Conservation (phyloP, 2,329 filamentous ascomycete genomes). For the Trichoderma breve region DNA sequence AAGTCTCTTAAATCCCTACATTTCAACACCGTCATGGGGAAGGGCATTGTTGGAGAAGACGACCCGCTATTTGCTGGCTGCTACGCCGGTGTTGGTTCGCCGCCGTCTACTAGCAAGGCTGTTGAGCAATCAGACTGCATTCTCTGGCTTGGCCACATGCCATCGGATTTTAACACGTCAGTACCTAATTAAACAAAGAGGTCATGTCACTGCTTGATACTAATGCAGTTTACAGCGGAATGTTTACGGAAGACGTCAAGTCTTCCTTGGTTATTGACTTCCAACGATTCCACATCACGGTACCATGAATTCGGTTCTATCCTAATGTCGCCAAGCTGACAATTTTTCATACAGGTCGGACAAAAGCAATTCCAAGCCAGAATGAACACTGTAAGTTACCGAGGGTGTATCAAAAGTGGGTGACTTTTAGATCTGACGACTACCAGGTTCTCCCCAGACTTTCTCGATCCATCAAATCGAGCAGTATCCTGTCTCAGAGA, state of each 20-base stretch:
- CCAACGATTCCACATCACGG: neutral
- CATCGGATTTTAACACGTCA: neutral
- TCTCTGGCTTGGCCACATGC: constrained; percentile 22
- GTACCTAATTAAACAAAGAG: neutral
- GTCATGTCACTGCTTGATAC: neutral
- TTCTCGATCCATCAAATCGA: neutral
- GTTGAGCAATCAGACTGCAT: constrained; percentile 22
- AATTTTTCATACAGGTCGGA: neutral
- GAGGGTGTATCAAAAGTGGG: neutral
- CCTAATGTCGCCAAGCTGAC: neutral
- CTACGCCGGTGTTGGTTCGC: neutral
- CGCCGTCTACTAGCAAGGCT: neutral
- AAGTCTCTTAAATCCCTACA: neutral
- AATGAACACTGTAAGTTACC: neutral
- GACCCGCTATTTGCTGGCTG: neutral
- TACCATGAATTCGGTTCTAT: neutral
- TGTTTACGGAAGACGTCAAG: constrained; percentile 1
- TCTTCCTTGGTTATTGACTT: neutral
- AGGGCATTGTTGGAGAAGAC: neutral
- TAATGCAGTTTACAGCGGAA: neutral
- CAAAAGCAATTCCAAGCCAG: neutral
- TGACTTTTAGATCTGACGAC: neutral
- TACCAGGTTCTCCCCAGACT: neutral
- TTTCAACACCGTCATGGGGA: neutral
- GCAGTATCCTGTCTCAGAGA: neutral